Conservation (phyloP, 495 filamentous ascomycete species). For the Filosporella fistucella region DNA sequence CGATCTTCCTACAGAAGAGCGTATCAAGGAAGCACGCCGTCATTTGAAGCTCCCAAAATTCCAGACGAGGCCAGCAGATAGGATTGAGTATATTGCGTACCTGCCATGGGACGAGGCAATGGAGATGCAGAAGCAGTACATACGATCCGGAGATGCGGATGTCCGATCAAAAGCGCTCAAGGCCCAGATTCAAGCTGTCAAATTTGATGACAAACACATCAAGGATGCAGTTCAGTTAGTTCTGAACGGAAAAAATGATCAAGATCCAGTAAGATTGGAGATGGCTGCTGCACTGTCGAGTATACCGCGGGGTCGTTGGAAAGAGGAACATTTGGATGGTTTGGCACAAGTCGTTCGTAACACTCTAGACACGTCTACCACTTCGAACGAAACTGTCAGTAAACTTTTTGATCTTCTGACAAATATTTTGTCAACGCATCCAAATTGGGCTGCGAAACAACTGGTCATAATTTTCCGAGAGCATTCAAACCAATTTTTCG, state of each 20-base stretch:
- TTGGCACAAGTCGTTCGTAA: conserved; percentile 7
- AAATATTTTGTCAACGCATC: neutral
- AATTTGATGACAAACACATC: neutral
- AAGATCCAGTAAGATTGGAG: neutral
- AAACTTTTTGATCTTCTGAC: neutral
- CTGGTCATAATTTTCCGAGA: neutral
- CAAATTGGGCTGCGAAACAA: neutral
- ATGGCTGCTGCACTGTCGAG: neutral
- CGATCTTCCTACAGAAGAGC: conserved; percentile 8
- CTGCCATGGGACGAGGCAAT: conserved; percentile 11
- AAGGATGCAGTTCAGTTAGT: conserved; percentile 1
- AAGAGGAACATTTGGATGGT: neutral
- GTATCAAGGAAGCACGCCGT: conserved; percentile 4
- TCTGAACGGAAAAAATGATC: conserved; percentile 5
- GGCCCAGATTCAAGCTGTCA: neutral
- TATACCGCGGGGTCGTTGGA: neutral
- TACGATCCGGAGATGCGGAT: conserved; percentile 1
- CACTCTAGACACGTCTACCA: neutral
- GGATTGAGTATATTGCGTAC: conserved; percentile 6
- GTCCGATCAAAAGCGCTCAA: neutral
- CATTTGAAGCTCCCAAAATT: conserved; percentile 5
- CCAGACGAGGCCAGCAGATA: neutral
- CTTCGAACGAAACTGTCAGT: neutral
- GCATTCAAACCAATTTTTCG: no score
- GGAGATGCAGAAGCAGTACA: neutral